phyloP scores from a whole-genome alignment of 164 flowering plant genomes.

The Nymphaea thermarum region DNA sequence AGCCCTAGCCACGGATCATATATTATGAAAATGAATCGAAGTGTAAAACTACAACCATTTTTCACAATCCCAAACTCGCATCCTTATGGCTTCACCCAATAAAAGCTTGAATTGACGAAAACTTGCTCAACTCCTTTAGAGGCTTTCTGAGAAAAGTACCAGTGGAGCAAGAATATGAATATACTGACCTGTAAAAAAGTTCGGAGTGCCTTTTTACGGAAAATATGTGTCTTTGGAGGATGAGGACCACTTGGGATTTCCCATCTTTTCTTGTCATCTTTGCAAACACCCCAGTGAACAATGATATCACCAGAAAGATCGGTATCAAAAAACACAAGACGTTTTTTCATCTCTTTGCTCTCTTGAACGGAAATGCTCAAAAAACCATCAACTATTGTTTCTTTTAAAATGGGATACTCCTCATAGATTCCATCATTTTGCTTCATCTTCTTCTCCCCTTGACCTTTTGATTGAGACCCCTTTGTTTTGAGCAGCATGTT shows the following conservation, averaged over 20 bases:
- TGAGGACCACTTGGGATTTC: constrained; percentile 64
- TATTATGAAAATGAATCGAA: no score
- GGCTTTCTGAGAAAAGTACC: neutral
- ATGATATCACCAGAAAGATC: constrained; percentile 76
- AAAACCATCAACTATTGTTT: constrained; percentile 29
- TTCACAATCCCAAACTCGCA: no score
- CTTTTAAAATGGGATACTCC: constrained; percentile 50
- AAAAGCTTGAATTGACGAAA: no score
- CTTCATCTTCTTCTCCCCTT: constrained; percentile 19
- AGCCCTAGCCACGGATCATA: no score
- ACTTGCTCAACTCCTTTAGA: neutral
- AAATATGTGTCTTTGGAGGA: constrained; percentile 54
- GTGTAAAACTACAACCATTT: no score
- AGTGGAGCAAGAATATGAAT: neutral
- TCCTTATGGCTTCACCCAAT: no score
- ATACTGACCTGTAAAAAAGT: constrained; percentile 58
- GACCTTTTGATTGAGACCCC: constrained; percentile 20
- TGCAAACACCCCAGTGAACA: constrained; percentile 92
- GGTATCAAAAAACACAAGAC: constrained; percentile 53
- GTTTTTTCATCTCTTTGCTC: constrained; percentile 38
- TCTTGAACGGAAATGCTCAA: constrained; percentile 47
- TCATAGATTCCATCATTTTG: constrained; percentile 57
- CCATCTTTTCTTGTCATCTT: constrained; percentile 51
- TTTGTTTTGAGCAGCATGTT: constrained; percentile 32
- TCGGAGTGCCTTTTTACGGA: constrained; percentile 75